phyloP scores from a whole-genome alignment of 768 basidiomycete genomes.

The Mycena vitilis region DNA sequence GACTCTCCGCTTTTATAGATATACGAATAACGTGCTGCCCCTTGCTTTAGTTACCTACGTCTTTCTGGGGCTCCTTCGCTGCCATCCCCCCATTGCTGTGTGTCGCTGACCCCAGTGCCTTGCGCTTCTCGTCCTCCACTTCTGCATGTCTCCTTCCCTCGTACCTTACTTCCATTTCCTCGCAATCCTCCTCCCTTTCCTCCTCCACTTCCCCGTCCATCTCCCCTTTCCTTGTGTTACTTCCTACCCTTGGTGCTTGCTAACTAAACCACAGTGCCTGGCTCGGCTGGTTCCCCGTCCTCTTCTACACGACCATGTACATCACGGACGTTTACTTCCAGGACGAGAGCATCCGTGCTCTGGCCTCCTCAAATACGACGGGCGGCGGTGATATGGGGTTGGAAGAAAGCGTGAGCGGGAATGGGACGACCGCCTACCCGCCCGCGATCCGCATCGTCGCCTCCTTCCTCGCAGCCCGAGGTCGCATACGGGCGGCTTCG shows the following conservation, averaged over 20 bases:
- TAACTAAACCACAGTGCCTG: constrained; percentile 65
- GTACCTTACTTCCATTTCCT: no score
- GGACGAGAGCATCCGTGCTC: constrained; percentile 42
- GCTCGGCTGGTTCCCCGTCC: constrained; percentile 93
- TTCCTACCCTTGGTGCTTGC: background rate
- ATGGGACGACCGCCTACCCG: background rate
- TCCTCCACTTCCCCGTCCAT: background rate
- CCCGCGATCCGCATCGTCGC: background rate
- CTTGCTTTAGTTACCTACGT: no score
- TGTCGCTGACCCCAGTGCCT: no score
- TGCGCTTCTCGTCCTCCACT: background rate
- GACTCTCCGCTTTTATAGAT: constrained; percentile 2
- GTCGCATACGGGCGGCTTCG: background rate
- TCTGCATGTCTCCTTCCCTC: background rate
- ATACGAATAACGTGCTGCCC: no score
- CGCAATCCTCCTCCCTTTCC: background rate
- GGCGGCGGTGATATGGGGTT: no score
- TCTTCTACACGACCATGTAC: constrained; percentile 91
- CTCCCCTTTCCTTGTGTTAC: background rate
- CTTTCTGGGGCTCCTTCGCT: no score
- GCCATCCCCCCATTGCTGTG: no score
- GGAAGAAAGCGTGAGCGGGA: background rate
- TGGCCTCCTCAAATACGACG: background rate
- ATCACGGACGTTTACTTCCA: constrained; percentile 87
- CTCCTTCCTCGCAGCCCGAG: background rate